Percentiles rank a stretch among this genome's conserved stretches.
These are phyloP conservation scores for Debaryomyces coudertii DNA, from an alignment of 1,139 yeast genomes.

Conservation along the genomic window DNA sequence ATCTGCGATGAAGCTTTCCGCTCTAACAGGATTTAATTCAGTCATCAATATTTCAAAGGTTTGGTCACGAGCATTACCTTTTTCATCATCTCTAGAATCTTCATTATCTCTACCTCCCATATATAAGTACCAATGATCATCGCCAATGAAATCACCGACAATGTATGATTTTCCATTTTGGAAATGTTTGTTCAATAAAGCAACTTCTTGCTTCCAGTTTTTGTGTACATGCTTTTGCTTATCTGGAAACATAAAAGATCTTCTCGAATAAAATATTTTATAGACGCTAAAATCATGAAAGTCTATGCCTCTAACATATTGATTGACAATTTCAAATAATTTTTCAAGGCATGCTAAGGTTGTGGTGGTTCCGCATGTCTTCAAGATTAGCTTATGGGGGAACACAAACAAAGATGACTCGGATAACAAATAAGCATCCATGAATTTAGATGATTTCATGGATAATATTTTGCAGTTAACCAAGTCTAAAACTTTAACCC, in stretches of 20 bases:
- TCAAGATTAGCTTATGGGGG: constrained; percentile 80
- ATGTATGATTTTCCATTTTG: constrained; percentile 68
- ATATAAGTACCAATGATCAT: constrained; percentile 91
- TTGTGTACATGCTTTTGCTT: constrained; percentile 80
- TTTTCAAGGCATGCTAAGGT: constrained; percentile 76
- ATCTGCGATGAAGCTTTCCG: constrained; percentile 63
- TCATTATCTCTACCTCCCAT: constrained; percentile 50
- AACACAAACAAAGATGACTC: constrained; percentile 92
- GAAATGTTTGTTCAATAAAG: constrained; percentile 66
- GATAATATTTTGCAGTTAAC: constrained; percentile 91
- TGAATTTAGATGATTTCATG: constrained; percentile 61
- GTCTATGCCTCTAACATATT: constrained; percentile 20
- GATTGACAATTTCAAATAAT: constrained; percentile 55
- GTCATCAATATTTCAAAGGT: constrained; percentile 94
- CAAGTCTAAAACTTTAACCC: constrained; percentile 75
- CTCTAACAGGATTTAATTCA: constrained; percentile 62
- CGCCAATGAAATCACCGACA: constrained; percentile 73
- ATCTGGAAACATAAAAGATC: constrained; percentile 91
- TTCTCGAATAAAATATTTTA: constrained; percentile 85
- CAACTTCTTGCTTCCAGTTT: constrained; percentile 83
- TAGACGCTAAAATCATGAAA: constrained; percentile 46
- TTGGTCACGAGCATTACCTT: constrained; percentile 50
- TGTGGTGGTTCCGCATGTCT: constrained; percentile 97
- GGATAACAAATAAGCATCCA: constrained; percentile 86
- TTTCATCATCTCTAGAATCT: constrained; percentile 11